Base-by-base conservation (phyloP, 2,329 filamentous ascomycete genomes). In the Aspergillus pseudonomiae region DNA sequence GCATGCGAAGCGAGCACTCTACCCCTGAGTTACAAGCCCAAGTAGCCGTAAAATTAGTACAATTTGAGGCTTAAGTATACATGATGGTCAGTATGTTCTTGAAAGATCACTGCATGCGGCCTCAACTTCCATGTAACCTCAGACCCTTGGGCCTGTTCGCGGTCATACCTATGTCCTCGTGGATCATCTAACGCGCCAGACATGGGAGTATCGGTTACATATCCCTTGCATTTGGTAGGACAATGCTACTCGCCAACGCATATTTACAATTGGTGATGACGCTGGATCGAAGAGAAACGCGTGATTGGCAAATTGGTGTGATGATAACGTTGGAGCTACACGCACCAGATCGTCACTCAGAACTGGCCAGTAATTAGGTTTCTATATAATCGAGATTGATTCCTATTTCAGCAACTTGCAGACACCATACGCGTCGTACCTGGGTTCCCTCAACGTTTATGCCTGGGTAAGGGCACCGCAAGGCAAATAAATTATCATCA, bases 1-100 rank as follows among this genome's bases (percentile, higher is more conserved):
- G 52, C 52, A 55, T 55, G 52, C 52, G 52, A 55, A 55, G 52
- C 52, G 52, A 55, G 52, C 52, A 55, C 52, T 55, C 52, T 55
- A 55, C 52, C 52, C 24, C 52, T 55, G 52, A 55, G 52, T 55
- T 55, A 55, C 52, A 55, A 55, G 52, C 52, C 52, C 52, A 1
- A n/a, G 19, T 10, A 34, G 30, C 6, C 26, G 16, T 0, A 50
- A 5, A 19, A 4, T 30, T 1, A 19, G 3, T 14, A 9, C 2
- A 21, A 0, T n/a, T 12, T 32, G 1, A 0, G 30, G 1, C 1
- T 5, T 11, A 5, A 11, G 19, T 21, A 11, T 10, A 16, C 6
- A 34, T 3, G 1, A 34, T 34, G 11, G 2, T 34, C 10, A 12
- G 10, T 1, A 34, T 12, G 32, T 12, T 5, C 5, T 28, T 2